Evolutionary conservation across 1,284 basidiomycete species (phyloP).

Genomic region (Sporisorium sorghi): DNA sequence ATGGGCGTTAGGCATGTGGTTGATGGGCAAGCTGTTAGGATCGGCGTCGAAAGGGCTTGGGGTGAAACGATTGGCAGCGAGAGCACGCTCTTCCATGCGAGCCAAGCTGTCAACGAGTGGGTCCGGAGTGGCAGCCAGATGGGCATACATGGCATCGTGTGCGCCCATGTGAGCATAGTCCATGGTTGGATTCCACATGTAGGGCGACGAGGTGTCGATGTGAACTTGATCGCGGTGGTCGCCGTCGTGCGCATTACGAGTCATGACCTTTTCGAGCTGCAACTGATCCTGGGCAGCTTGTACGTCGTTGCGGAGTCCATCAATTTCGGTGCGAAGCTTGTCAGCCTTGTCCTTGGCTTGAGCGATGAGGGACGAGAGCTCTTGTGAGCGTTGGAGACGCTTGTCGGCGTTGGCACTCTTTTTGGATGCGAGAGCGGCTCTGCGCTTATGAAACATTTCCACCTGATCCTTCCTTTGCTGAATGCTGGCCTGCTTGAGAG

Average conservation of each 20-base stretch:
- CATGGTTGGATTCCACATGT: conserved; percentile 22
- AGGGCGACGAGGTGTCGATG: conserved; percentile 11
- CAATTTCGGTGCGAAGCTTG: conserved; percentile 20
- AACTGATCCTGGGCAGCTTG: conserved; percentile 28
- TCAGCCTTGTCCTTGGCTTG: conserved; percentile 26
- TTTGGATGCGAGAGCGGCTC: conserved; percentile 64
- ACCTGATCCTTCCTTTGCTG: conserved; percentile 78
- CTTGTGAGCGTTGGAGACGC: conserved; percentile 30
- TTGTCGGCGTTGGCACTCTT: conserved; percentile 56
- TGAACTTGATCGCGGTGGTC: conserved; percentile 15
- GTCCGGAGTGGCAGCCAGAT: conserved; percentile 35
- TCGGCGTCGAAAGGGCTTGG: conserved; percentile 18
- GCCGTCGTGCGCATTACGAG: conserved; percentile 17
- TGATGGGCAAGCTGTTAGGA: conserved; percentile 11
- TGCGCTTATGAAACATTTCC: conserved; percentile 73
- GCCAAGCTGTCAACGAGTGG: conserved; percentile 44
- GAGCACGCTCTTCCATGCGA: conserved; percentile 37
- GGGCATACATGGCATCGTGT: conserved; percentile 34
- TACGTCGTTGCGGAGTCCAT: conserved; percentile 18
- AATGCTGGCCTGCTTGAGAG: conserved; percentile 43
- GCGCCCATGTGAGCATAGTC: conserved; percentile 11
- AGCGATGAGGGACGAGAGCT: conserved; percentile 19
- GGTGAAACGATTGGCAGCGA: conserved; percentile 21
- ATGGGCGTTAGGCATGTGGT: conserved; percentile 23
- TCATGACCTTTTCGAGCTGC: conserved; percentile 32